phyloP scores from a whole-genome alignment of 441 rosid species.

The Gossypium gossypioides region DNA sequence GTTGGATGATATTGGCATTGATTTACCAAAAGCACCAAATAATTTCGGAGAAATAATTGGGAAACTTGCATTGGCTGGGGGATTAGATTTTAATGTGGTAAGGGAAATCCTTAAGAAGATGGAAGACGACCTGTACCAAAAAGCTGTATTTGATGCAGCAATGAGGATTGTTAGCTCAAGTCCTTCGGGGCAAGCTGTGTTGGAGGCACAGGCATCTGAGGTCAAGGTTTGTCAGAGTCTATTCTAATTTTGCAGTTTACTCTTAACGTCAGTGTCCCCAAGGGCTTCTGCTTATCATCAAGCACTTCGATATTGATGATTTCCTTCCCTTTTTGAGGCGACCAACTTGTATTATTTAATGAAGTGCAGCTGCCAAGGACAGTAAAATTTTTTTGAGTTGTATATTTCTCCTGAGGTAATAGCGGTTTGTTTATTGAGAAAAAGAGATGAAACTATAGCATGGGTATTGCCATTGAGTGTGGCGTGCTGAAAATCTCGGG shows the following conservation, averaged over 20 bases:
- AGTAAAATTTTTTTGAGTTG: conserved; percentile 23
- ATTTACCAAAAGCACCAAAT: conserved; percentile 69
- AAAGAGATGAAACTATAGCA: conserved; percentile 19
- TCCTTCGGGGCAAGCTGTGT: conserved; percentile 31
- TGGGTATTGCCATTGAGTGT: conserved; percentile 27
- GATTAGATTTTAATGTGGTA: conserved; percentile 43
- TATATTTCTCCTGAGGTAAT: conserved; percentile 30
- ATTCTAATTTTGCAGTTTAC: not conserved
- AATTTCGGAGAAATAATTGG: conserved; percentile 75
- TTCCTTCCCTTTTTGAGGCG: conserved; percentile 12
- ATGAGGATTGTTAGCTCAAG: conserved; percentile 27
- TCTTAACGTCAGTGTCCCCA: not conserved
- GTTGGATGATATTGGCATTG: conserved; percentile 78
- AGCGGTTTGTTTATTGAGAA: conserved; percentile 28
- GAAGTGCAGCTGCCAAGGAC: conserved; percentile 26
- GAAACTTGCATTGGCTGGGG: conserved; percentile 40
- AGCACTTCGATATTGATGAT: not conserved
- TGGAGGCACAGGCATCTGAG: conserved; percentile 48
- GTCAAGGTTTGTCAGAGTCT: conserved; percentile 14
- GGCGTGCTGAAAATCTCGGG: conserved; percentile 16
- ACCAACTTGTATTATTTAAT: conserved; percentile 32
- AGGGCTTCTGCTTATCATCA: not conserved
- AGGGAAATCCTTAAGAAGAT: conserved; percentile 53
- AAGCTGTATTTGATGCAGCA: conserved; percentile 47
- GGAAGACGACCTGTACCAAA: conserved; percentile 51